Percentiles rank a stretch among this genome's conserved stretches.
Evolutionary conservation across 208 protist species (phyloP).

Genomic region (Wallacemonas collosoma): DNA sequence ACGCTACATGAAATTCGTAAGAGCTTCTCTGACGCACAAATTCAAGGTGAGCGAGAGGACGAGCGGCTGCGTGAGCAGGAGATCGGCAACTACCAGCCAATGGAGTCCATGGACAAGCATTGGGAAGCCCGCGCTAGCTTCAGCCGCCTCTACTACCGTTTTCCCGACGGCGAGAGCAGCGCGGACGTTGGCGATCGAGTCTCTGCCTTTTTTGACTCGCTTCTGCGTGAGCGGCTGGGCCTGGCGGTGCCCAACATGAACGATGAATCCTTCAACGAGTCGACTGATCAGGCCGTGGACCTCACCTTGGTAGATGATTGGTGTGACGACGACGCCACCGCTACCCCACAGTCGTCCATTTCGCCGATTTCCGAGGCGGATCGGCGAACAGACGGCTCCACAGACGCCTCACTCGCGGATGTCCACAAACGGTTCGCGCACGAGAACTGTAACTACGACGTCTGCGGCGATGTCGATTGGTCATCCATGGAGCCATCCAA

Average conservation of each 20-base stretch:
- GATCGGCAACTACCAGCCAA: conserved; percentile 93
- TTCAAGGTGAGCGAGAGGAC: conserved; percentile 90
- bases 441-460: not conserved
- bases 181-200: conserved; percentile 92
- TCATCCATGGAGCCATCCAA: not conserved
- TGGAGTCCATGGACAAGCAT: conserved; percentile 68
- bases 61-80: conserved; percentile 94
- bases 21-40: conserved; percentile 60
- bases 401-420: not conserved
- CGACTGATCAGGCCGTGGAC: conserved; percentile 10
- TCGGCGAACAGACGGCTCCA: not conserved
- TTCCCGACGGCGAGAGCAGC: conserved; percentile 89
- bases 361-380: not conserved
- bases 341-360: not conserved
- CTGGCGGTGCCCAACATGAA: conserved; percentile 69
- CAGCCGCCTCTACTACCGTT: conserved; percentile 92
- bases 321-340: not conserved
- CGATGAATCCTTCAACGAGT: conserved; percentile 17
- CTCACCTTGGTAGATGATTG: conserved; percentile 20
- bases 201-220: conserved; percentile 86
- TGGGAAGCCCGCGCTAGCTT: conserved; percentile 73
- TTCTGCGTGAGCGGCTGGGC: conserved; percentile 72
- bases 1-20: conserved; percentile 85
- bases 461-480: not conserved
- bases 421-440: not conserved